Conservation (phyloP, 148 eudicot genomes). For the Simmondsia chinensis region DNA sequence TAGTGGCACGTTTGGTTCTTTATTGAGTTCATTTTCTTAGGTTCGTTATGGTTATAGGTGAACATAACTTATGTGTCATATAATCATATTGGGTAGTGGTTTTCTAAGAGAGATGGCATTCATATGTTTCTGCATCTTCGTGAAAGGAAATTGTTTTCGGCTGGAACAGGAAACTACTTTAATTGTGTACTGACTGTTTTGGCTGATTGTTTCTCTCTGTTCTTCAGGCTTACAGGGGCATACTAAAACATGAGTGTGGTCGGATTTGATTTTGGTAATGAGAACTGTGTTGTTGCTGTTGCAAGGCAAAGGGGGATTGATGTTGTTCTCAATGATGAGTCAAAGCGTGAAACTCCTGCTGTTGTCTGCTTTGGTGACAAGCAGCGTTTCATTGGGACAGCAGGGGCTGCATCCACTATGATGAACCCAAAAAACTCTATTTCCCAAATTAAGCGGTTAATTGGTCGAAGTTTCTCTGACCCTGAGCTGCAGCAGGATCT, state of each 20-base stretch:
- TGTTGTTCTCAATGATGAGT: constrained; percentile 91
- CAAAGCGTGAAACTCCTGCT: constrained; percentile 92
- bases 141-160: too few relatives aligned
- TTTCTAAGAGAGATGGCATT: too few relatives aligned
- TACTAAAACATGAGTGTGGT: constrained; percentile 77
- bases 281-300: constrained; percentile 90
- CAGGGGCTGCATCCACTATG: constrained; percentile 90
- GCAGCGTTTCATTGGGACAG: constrained; percentile 90
- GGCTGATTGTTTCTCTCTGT: background rate
- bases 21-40: too few relatives aligned
- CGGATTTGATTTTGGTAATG: constrained; percentile 91
- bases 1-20: too few relatives aligned
- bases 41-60: too few relatives aligned
- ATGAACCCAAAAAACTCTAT: constrained; percentile 94
- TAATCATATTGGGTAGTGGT: too few relatives aligned
- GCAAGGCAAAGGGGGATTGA: constrained; percentile 98
- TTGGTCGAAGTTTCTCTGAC: constrained; percentile 73
- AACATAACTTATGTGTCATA: too few relatives aligned
- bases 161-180: too few relatives aligned
- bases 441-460: constrained; percentile 72
- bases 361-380: constrained; percentile 92
- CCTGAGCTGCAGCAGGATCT: constrained; percentile 79
- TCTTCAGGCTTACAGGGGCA: constrained; percentile 2
- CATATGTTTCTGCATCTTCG: too few relatives aligned
- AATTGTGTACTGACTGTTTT: too few relatives aligned